These are phyloP conservation scores for Penstemon barbatus DNA, from an alignment of 257 asterid genomes.

Conservation along the genomic window DNA sequence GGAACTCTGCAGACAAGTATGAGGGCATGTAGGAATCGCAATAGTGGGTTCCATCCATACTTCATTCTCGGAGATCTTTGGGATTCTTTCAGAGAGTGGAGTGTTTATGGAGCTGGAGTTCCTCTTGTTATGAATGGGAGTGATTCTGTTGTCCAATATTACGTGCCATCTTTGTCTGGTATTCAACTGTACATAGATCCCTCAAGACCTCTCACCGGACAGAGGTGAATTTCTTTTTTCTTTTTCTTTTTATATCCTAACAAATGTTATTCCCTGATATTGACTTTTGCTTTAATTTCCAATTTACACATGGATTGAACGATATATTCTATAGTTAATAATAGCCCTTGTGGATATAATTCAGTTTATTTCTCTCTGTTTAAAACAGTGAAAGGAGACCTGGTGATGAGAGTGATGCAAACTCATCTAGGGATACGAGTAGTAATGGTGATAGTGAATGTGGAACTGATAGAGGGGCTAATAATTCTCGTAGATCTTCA, in stretches of 20 bases:
- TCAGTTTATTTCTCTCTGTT: slow-evolving; percentile 13
- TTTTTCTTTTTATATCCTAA: not conserved
- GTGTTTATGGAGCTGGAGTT: slow-evolving; percentile 95
- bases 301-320: not conserved
- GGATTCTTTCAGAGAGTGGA: slow-evolving; percentile 95
- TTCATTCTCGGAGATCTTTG: slow-evolving; percentile 89
- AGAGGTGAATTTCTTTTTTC: slow-evolving; percentile 40
- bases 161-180: slow-evolving; percentile 85
- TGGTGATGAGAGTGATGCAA: slow-evolving; percentile 80
- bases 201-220: slow-evolving; percentile 44
- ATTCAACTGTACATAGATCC: slow-evolving; percentile 83
- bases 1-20: slow-evolving; percentile 62
- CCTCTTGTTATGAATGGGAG: slow-evolving; percentile 68
- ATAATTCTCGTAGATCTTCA: slow-evolving; percentile 37
- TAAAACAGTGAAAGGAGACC: slow-evolving; percentile 55
- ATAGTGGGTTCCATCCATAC: slow-evolving; percentile 59
- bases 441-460: slow-evolving; percentile 69
- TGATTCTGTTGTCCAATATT: slow-evolving; percentile 83
- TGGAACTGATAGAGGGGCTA: slow-evolving; percentile 47
- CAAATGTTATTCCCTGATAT: not conserved
- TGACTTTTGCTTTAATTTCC: not conserved
- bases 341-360: not conserved
- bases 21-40: slow-evolving; percentile 56
- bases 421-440: slow-evolving; percentile 74
- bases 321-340: slow-evolving; percentile 2